Evolutionary conservation across 1,284 basidiomycete species (phyloP).

Genomic region (Mycena citricolor): DNA sequence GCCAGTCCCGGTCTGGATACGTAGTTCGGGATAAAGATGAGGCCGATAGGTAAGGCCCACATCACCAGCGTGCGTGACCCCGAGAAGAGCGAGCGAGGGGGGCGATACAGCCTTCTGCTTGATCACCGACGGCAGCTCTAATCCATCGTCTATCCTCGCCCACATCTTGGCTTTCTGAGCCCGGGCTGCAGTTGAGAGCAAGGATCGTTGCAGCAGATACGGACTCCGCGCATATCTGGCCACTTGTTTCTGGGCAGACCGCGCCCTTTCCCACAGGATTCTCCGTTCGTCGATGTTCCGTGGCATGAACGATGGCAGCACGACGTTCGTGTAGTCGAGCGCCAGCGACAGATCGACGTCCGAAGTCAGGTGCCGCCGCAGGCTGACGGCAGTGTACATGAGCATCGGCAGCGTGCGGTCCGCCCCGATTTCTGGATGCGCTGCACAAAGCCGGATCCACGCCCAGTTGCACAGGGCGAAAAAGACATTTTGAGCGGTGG

Average conservation of each 20-base stretch:
- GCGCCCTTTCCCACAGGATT: constrained; percentile 11
- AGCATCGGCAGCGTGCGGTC: constrained; percentile 13
- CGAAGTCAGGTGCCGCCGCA: constrained; percentile 11
- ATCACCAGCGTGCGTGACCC: constrained; percentile 12
- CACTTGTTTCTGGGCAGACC: constrained; percentile 14
- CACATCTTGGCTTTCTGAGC: constrained; percentile 8
- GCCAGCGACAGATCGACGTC: constrained; percentile 9
- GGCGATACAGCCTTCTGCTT: not conserved
- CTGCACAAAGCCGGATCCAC: constrained; percentile 15
- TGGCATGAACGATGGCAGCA: constrained; percentile 12
- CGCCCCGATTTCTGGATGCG: constrained; percentile 11
- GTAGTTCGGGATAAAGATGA: constrained; percentile 3
- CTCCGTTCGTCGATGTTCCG: not conserved
- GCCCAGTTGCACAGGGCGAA: constrained; percentile 17
- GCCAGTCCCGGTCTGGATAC: constrained; percentile 4
- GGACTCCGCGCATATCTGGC: constrained; percentile 10
- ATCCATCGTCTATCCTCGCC: constrained; percentile 12
- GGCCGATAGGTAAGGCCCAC: not conserved
- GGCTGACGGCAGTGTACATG: constrained; percentile 19
- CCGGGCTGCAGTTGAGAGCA: not conserved
- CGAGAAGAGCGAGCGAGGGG: constrained; percentile 9
- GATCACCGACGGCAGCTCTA: not conserved
- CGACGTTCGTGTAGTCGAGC: constrained; percentile 17
- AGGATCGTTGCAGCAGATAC: constrained; percentile 6
- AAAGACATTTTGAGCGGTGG: constrained; percentile 4